Evolutionary conservation across 257 asterid genomes (phyloP).

Genomic region (Paulownia fortunei): DNA sequence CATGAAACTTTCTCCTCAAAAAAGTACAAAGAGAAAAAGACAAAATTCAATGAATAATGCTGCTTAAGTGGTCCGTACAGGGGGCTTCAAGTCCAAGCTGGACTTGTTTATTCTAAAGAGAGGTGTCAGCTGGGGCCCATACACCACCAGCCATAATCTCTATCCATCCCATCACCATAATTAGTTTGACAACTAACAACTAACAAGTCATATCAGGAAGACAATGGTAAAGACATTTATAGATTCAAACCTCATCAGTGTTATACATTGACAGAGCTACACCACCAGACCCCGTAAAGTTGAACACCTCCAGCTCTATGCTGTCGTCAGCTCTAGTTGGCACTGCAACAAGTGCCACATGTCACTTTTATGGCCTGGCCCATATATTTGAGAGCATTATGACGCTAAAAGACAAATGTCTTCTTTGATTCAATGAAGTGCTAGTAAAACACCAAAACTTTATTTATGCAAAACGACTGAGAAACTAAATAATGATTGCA

Average conservation of each 20-base stretch:
- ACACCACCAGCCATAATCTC: neutral
- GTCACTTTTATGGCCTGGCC: constrained; percentile 8
- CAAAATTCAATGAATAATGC: neutral
- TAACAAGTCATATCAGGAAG: neutral
- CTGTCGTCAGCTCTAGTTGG: constrained; percentile 47
- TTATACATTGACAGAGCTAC: constrained; percentile 76
- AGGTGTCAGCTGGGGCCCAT: neutral
- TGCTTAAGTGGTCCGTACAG: neutral
- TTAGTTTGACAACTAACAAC: neutral
- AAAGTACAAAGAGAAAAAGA: neutral
- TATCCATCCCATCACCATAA: neutral
- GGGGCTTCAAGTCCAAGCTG: neutral
- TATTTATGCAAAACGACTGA: neutral
- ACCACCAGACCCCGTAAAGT: constrained; percentile 67
- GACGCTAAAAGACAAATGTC: neutral
- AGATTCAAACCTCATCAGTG: constrained; percentile 68
- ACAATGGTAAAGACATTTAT: constrained; percentile 9
- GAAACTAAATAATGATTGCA: constrained; percentile 9
- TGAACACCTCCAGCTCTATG: constrained; percentile 63
- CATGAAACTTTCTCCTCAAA: neutral
- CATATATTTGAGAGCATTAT: constrained; percentile 8
- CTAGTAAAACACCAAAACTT: constrained; percentile 2
- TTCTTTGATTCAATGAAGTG: constrained; percentile 9
- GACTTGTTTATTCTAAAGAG: neutral
- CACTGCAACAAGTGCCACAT: constrained; percentile 44